These are phyloP conservation scores for Tetrapyrgos nigripes DNA, from an alignment of 1,284 basidiomycete genomes.

Conservation along the genomic window DNA sequence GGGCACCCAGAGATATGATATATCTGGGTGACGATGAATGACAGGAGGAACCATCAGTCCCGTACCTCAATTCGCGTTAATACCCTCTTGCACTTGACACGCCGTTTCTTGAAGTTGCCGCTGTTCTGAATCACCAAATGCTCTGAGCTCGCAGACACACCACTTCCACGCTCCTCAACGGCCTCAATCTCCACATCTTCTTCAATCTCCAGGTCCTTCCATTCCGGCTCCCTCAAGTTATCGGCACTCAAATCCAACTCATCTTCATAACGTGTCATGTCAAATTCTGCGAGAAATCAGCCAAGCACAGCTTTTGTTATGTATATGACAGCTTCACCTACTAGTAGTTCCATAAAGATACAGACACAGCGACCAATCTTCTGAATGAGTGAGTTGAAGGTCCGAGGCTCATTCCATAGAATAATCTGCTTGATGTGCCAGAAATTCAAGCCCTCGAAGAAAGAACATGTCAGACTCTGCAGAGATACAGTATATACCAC, in stretches of 20 bases:
- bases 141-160: no score
- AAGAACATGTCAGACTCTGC: not conserved
- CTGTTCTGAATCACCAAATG: no score
- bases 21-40: no score
- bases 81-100: no score
- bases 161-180: not conserved
- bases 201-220: not conserved
- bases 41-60: no score
- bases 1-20: no score
- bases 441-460: conserved; percentile 19
- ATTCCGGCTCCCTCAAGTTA: not conserved
- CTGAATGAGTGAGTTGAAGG: conserved; percentile 19
- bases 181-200: not conserved
- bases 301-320: conserved; percentile 18
- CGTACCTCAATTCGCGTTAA: no score
- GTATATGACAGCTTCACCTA: conserved; percentile 14
- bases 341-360: not conserved
- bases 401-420: conserved; percentile 17
- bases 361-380: conserved; percentile 19
- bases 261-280: not conserved
- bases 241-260: not conserved
- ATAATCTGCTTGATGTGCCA: conserved; percentile 14
- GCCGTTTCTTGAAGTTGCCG: no score
- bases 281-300: not conserved
- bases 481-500: not conserved